Evolutionary conservation across 2,329 filamentous ascomycete species (phyloP), one percentile per base, ranked within the genome.

Genomic region (Shiraia bambusicola): DNA sequence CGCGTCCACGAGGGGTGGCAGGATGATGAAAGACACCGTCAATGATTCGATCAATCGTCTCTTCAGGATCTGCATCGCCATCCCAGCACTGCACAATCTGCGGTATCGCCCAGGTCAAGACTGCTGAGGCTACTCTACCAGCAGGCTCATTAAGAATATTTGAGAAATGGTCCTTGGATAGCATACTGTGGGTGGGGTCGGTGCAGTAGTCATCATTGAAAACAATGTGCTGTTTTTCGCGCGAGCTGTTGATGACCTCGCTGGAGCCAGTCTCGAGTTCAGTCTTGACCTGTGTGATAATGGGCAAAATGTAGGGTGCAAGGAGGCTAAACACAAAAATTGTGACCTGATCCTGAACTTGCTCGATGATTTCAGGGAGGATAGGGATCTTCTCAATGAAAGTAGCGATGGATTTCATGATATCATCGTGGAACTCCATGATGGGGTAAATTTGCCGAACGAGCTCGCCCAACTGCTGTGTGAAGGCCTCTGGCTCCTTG

Each of bases 141-240:
- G 89, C 91, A 30, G 90, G 80, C 65, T 95, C 90, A 65, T 96
- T 96, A 45, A 96, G 78, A 24, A 86, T 76, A 62, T 94, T 94
- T 50, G 86, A 87, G 69, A 96, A 96, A 70, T 96, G 91, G 60
- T 96, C 91, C 73, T 96, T 96, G 45, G 89, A 90, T 37, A 96
- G 75, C 91, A 95, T 95, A 14, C 88, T 94, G 73, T 96, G 91
- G 1, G 91, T 96, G 0, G 91, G 92, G 61, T 96, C 86, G 14
- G 82, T 83, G 49, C 75, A 86, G 37, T 79, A 49, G 61, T 94
- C 85, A 52, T 96, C 84, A 31, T 87, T 72, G 69, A 95, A 96
- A 35, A 96, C 89, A 54, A 94, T 79, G 59, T 87, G 82, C 72
- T 95, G 90, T 73, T 95, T 86, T 37, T 85, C 81, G 66, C 85